Percentiles rank a stretch among this genome's conserved stretches.
phyloP scores from a whole-genome alignment of 192 early-diverging fungal genomes.

The Coemansia sp. region DNA sequence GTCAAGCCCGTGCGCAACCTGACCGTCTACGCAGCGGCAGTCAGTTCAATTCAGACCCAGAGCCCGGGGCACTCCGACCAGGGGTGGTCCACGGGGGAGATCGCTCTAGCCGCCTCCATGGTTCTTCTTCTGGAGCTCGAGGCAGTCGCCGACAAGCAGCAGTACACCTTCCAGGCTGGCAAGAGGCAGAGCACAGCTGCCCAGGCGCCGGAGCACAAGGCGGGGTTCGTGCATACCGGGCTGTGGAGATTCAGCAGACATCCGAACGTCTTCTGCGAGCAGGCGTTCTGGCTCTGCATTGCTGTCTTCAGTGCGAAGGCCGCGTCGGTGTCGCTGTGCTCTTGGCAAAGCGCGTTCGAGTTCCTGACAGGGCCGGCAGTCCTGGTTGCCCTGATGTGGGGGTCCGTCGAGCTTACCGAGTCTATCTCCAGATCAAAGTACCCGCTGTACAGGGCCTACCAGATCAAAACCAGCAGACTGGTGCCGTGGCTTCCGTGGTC shows the following conservation, averaged over 20 bases:
- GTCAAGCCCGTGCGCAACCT: slow-evolving; percentile 17
- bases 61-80: neutral
- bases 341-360: slow-evolving; percentile 14
- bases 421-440: slow-evolving; percentile 69
- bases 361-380: slow-evolving; percentile 48
- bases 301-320: neutral
- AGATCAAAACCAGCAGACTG: slow-evolving; percentile 59
- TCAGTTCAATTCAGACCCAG: too few species aligned
- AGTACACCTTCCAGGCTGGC: slow-evolving; percentile 71
- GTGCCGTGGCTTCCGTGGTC: slow-evolving; percentile 54
- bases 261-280: slow-evolving; percentile 85
- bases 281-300: slow-evolving; percentile 60
- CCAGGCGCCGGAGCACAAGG: slow-evolving; percentile 33
- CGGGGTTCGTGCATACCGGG: slow-evolving; percentile 75
- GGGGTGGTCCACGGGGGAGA: slow-evolving; percentile 54
- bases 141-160: slow-evolving; percentile 78
- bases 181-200: slow-evolving; percentile 34
- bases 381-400: slow-evolving; percentile 73
- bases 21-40: neutral
- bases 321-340: slow-evolving; percentile 12
- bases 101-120: slow-evolving; percentile 45
- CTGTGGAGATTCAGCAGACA: slow-evolving; percentile 77
- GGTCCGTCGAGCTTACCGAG: slow-evolving; percentile 63
- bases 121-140: slow-evolving; percentile 60
- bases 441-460: slow-evolving; percentile 73